Evolutionary conservation across 2,329 filamentous ascomycete species (phyloP), one percentile per base, ranked within the genome.

Genomic region (Epichloe sp.): DNA sequence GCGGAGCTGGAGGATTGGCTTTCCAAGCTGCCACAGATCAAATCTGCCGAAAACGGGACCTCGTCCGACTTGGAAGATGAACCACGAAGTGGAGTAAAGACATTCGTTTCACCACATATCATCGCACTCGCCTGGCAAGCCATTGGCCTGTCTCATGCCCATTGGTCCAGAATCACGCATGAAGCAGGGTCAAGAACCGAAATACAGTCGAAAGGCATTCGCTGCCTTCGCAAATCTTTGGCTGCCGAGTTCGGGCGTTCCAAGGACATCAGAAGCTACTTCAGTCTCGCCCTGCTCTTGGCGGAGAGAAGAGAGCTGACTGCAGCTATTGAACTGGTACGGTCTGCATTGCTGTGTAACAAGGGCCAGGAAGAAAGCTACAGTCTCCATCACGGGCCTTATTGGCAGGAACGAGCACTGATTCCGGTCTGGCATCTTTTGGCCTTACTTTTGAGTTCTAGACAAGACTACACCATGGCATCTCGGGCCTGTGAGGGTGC

Each of bases 351-450:
- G 43, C 74, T 84, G 43, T 74, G 81, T 4, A 77, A 75, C 44
- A 78, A 76, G 54, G 68, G 71, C 5, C 60, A 70, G 2, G 69
- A 69, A 31, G 68, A 67, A 17, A 68, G 71, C 41, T 71, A 73
- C 44, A 67, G 68, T 43, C 60, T 72, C 4, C 64, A 68, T 41
- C 68, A 72, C 47, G 74, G 75, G 0, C 70, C 71, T 2, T 78
- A 75, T 56, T 80, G 76, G 76, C 75, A 80, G 51, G 82, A 88
- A 62, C 73, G 80, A 45, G 75, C 78, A 6, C 68, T 83, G 36
- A 82, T 97, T 23, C 84, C 90, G 2, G 68, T 96, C 23, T 96
- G 93, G 90, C 93, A 98, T 71, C 75, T 98, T 15, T 75, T 98
- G 45, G 84, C 88, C 0, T 74, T 98, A 23, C 74, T 97, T 21